Conservation (phyloP, 225 moss, liverwort and hornwort genomes). For the Ulota crispa region DNA sequence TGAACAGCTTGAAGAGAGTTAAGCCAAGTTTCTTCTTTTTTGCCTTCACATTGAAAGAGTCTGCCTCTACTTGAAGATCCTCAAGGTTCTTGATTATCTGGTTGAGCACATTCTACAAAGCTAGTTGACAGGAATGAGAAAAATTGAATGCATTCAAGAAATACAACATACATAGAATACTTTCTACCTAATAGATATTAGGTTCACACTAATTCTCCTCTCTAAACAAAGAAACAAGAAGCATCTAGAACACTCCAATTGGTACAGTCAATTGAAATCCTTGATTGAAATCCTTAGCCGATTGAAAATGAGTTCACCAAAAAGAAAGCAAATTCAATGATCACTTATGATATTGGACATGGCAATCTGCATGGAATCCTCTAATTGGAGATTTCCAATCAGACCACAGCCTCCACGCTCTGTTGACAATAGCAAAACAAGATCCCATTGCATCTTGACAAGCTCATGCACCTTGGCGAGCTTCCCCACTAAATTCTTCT, state of each 20-base stretch:
- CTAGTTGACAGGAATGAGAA: background rate
- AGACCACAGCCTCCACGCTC: background rate
- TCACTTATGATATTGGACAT: slow-evolving; percentile 17
- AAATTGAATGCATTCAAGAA: background rate
- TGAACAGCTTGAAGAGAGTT: background rate
- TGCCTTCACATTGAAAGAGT: slow-evolving; percentile 30
- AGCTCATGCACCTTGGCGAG: slow-evolving; percentile 47
- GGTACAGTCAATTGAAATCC: background rate
- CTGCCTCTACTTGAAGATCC: slow-evolving; percentile 30
- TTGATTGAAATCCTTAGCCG: background rate
- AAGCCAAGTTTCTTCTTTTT: slow-evolving; percentile 39
- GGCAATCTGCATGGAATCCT: slow-evolving; percentile 27
- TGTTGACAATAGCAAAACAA: slow-evolving; percentile 19
- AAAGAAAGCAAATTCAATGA: background rate
- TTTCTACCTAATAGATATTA: background rate
- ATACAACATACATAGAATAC: background rate
- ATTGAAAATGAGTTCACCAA: background rate
- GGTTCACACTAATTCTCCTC: background rate
- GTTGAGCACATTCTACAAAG: slow-evolving; percentile 20
- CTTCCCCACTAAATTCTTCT: slow-evolving; percentile 24
- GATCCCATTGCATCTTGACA: slow-evolving; percentile 31
- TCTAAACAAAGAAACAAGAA: background rate
- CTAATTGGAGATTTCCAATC: background rate
- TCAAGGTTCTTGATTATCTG: slow-evolving; percentile 30
- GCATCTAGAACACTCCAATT: background rate